Conservation (phyloP, 2,329 filamentous ascomycete species). For the Aulographum hederae region DNA sequence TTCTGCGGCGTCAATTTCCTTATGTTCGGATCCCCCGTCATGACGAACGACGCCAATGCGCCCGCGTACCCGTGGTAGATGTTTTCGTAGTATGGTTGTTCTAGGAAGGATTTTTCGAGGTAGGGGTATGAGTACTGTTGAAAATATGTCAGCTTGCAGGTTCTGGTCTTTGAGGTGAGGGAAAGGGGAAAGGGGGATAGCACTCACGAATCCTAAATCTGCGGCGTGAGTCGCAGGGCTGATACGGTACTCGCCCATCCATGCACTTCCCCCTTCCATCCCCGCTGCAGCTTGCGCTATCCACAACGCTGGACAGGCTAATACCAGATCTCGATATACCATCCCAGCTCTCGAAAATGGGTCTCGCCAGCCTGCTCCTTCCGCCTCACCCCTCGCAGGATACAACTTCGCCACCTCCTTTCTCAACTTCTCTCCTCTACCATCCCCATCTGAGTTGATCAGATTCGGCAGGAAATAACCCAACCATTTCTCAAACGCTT, state of each 20-base stretch:
- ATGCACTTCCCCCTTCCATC: too few relatives aligned
- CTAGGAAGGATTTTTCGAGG: constrained; percentile 26
- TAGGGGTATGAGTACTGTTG: too few relatives aligned
- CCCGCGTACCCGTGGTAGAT: constrained; percentile 40
- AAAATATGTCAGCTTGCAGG: too few relatives aligned
- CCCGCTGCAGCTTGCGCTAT: constrained; percentile 25
- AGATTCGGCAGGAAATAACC: constrained; percentile 34
- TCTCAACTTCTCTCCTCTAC: constrained; percentile 20
- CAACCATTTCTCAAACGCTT: constrained; percentile 36
- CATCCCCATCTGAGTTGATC: too few relatives aligned
- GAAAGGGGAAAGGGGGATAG: not conserved
- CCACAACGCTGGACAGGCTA: constrained; percentile 44
- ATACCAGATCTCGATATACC: constrained; percentile 38
- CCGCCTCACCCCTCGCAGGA: constrained; percentile 26
- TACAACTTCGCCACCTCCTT: constrained; percentile 26
- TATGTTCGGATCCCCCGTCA: constrained; percentile 38
- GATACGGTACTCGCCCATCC: constrained; percentile 41
- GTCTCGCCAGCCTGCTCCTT: constrained; percentile 29
- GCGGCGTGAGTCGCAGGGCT: constrained; percentile 38
- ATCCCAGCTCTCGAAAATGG: constrained; percentile 35
- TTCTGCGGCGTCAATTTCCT: constrained; percentile 32
- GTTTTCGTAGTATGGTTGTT: constrained; percentile 31
- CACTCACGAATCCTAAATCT: constrained; percentile 35
- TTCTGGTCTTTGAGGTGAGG: too few relatives aligned
- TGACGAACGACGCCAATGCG: constrained; percentile 41